These are phyloP conservation scores for Mycena sp. DNA, from an alignment of 1,284 basidiomycete genomes.

Conservation along the genomic window DNA sequence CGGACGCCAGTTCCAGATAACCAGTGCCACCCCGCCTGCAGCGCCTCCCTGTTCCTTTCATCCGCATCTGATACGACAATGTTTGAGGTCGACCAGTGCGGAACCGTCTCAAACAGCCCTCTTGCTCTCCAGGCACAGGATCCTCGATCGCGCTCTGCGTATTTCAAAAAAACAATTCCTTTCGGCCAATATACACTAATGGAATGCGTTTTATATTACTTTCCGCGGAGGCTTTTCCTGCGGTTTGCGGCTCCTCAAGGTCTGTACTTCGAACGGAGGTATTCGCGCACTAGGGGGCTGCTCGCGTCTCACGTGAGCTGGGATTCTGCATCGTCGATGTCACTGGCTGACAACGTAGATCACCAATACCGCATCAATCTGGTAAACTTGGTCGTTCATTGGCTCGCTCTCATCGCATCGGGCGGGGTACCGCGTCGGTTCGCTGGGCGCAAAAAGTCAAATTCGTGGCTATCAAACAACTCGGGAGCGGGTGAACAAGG, in stretches of 20 bases:
- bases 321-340: conserved; percentile 3
- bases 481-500: conserved; percentile 2
- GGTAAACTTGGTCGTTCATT: neutral
- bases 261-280: neutral
- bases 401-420: neutral
- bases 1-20: neutral
- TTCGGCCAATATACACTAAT: neutral
- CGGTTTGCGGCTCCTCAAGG: neutral
- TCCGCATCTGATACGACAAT: neutral
- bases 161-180: conserved; percentile 23
- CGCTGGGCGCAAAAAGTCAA: too few species aligned
- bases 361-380: conserved; percentile 17
- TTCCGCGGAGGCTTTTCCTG: conserved; percentile 27
- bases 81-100: neutral
- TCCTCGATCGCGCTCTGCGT: conserved; percentile 9
- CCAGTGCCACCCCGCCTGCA: neutral
- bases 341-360: conserved; percentile 18
- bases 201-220: conserved; percentile 5
- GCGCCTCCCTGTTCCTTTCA: neutral
- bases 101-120: neutral
- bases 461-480: conserved; percentile 9
- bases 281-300: neutral
- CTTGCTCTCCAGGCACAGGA: conserved; percentile 12
- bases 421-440: too few species aligned
- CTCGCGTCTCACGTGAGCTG: conserved; percentile 7